A percentile compares a stretch with the other conserved stretches of the same genome.
These are phyloP conservation scores for Gyromitra esculenta DNA, from an alignment of 2,329 filamentous ascomycete genomes.

Conservation along the genomic window DNA sequence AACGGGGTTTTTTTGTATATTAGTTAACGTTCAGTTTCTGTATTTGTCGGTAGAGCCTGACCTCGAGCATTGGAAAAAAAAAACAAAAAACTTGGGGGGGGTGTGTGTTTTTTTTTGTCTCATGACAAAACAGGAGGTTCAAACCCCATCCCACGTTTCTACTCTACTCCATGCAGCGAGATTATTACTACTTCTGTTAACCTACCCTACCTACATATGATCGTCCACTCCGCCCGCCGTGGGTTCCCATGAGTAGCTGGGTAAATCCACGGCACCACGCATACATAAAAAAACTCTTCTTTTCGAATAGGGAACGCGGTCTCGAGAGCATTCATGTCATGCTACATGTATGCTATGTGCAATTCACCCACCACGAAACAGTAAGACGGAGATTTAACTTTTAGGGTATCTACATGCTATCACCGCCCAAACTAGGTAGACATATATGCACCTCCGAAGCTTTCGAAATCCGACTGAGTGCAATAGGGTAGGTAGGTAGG, in stretches of 20 bases:
- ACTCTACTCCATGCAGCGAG: background rate
- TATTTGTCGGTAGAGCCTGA: background rate
- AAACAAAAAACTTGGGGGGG: background rate
- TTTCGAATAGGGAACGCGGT: no score
- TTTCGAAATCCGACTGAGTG: constrained; percentile 6
- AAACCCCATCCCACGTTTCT: no score
- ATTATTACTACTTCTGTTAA: background rate
- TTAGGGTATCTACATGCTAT: constrained; percentile 4
- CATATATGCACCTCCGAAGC: background rate
- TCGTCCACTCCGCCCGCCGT: background rate
- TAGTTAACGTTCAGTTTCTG: constrained; percentile 9
- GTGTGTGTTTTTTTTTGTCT: no score
- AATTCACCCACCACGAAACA: background rate
- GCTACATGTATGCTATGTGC: background rate
- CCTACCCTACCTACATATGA: background rate
- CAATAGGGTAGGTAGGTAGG: background rate
- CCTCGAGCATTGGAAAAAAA: background rate
- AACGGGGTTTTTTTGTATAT: constrained; percentile 18
- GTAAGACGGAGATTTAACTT: no score
- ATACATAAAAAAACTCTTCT: background rate
- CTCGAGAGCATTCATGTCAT: background rate
- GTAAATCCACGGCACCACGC: background rate
- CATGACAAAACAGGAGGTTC: background rate
- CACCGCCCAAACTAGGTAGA: constrained; percentile 19
- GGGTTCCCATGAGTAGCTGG: background rate